These are phyloP conservation scores for Trifolium fragiferum DNA, from an alignment of 306 rosid species.

Conservation along the genomic window DNA sequence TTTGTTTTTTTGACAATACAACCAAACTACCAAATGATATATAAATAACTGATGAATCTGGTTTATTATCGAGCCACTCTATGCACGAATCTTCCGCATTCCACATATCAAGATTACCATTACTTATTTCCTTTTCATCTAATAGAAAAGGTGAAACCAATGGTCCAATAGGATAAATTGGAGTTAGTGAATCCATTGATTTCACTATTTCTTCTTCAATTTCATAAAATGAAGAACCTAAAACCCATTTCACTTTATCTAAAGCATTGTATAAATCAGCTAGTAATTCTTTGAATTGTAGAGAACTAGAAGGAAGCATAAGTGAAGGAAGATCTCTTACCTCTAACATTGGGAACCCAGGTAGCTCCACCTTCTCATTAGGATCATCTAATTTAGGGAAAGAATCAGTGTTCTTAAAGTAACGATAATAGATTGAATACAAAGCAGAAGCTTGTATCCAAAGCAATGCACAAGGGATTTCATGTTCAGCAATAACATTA, in stretches of 20 bases:
- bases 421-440: constrained; percentile 58
- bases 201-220: constrained; percentile 55
- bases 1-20: constrained; percentile 45
- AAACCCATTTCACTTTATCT: constrained; percentile 57
- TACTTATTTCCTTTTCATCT: constrained; percentile 48
- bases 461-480: constrained; percentile 61
- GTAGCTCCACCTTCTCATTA: constrained; percentile 38
- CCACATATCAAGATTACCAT: constrained; percentile 53
- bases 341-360: constrained; percentile 54
- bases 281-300: not conserved
- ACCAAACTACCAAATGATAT: constrained; percentile 63
- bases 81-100: constrained; percentile 55
- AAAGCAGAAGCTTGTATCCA: constrained; percentile 65
- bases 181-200: constrained; percentile 48
- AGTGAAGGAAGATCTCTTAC: constrained; percentile 58
- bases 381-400: constrained; percentile 47
- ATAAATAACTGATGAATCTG: constrained; percentile 50
- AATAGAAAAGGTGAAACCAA: constrained; percentile 55
- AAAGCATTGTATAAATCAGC: not conserved
- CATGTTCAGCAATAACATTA: constrained; percentile 36
- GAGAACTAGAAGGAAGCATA: constrained; percentile 51
- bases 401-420: constrained; percentile 10
- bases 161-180: constrained; percentile 57
- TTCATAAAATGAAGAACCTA: constrained; percentile 58
- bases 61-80: constrained; percentile 51